Conservation (phyloP, 768 basidiomycete genomes). For the Pholiota conissans region DNA sequence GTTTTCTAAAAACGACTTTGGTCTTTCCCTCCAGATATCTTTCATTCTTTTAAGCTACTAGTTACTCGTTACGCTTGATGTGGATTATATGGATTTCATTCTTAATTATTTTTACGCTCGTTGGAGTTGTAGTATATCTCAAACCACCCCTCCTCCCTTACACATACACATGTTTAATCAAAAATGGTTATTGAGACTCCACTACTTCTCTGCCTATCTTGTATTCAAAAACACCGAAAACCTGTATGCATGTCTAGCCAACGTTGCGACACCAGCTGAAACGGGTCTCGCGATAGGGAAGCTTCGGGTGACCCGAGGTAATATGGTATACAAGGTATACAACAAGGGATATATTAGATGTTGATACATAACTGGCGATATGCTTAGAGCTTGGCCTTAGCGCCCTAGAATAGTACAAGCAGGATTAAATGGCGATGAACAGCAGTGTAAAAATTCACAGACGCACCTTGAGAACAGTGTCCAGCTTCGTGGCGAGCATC, state of each 20-base stretch:
- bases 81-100: conserved; percentile 13
- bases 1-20: conserved; percentile 49
- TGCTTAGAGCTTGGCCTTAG: conserved; percentile 47
- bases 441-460: neutral
- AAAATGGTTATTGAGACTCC: neutral
- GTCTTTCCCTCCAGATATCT: conserved; percentile 1
- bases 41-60: neutral
- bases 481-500: conserved; percentile 93
- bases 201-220: no score
- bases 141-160: conserved; percentile 7
- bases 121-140: conserved; percentile 8
- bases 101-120: neutral
- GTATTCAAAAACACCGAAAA: no score
- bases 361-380: conserved; percentile 3
- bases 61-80: conserved; percentile 9
- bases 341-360: conserved; percentile 9
- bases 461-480: conserved; percentile 75
- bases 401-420: conserved; percentile 24
- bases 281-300: neutral
- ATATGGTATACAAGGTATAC: conserved; percentile 1
- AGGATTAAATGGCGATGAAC: neutral
- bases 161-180: neutral
- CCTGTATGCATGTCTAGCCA: no score
- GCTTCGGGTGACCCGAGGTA: neutral
- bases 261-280: no score